phyloP scores from a whole-genome alignment of 2,329 filamentous ascomycete genomes.

The Paraphoma chrysanthemicola region DNA sequence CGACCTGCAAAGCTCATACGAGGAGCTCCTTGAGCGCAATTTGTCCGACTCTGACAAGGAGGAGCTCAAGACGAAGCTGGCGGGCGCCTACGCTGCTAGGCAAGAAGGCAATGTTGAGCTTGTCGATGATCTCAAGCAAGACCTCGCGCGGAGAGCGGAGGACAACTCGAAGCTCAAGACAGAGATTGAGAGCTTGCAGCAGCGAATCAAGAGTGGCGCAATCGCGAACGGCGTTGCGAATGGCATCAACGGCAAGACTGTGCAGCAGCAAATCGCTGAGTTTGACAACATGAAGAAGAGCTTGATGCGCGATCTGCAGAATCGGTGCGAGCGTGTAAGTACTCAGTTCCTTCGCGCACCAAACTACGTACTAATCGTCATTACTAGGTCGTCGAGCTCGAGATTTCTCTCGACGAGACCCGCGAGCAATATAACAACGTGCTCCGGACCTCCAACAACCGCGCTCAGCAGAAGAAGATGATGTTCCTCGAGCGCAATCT shows the following conservation, averaged over 20 bases:
- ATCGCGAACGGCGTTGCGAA: constrained; percentile 65
- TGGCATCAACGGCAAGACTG: constrained; percentile 80
- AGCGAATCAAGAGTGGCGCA: constrained; percentile 70
- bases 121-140: constrained; percentile 76
- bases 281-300: constrained; percentile 99
- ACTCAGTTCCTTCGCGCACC: constrained; percentile 8
- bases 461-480: constrained; percentile 99
- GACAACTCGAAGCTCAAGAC: constrained; percentile 84
- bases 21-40: constrained; percentile 80
- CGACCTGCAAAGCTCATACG: constrained; percentile 80
- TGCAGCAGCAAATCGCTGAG: constrained; percentile 97
- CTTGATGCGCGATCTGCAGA: constrained; percentile 97
- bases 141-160: constrained; percentile 77
- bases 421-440: constrained; percentile 99
- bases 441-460: constrained; percentile 93
- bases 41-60: constrained; percentile 79
- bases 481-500: constrained; percentile 98
- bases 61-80: constrained; percentile 81
- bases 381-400: constrained; percentile 80
- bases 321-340: constrained; percentile 86
- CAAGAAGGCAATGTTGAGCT: constrained; percentile 76
- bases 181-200: constrained; percentile 80
- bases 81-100: constrained; percentile 77
- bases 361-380: constrained; percentile 26
- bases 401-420: constrained; percentile 96